phyloP scores from a whole-genome alignment of 371 early-diverging fungal species.

The Syncephalastrum monosporum region DNA sequence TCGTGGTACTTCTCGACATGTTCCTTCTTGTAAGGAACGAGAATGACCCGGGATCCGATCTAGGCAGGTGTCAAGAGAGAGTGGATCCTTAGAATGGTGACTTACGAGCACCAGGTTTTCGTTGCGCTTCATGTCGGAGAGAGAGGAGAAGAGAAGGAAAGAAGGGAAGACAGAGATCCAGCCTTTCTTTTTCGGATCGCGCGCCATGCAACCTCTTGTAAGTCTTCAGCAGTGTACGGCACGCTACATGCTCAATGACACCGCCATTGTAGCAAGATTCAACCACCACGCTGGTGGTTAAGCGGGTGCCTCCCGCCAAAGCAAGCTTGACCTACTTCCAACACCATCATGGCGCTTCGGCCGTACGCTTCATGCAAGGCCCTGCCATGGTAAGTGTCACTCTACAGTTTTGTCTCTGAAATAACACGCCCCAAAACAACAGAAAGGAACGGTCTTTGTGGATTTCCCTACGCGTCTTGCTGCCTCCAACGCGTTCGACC shows the following conservation, averaged over 20 bases:
- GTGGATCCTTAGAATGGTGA: background rate
- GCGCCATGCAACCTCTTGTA: too few species aligned
- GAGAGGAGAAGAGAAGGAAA: too few species aligned
- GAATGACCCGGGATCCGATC: conserved; percentile 64
- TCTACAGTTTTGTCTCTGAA: background rate
- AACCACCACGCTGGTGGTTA: conserved; percentile 34
- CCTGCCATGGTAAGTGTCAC: conserved; percentile 31
- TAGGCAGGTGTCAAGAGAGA: conserved; percentile 16
- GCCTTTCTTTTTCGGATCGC: too few species aligned
- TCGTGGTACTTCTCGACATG: conserved; percentile 89
- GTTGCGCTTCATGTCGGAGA: conserved; percentile 28
- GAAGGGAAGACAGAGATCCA: background rate
- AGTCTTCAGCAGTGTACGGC: too few species aligned
- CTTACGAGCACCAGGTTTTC: conserved; percentile 37
- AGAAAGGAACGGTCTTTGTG: conserved; percentile 53
- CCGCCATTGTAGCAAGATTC: conserved; percentile 14
- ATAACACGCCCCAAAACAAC: background rate
- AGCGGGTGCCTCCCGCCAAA: conserved; percentile 34
- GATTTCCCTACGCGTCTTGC: conserved; percentile 42
- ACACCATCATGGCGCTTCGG: conserved; percentile 26
- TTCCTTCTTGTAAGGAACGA: conserved; percentile 84
- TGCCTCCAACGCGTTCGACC: conserved; percentile 34
- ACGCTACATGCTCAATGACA: too few species aligned
- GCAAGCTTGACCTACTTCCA: conserved; percentile 25
- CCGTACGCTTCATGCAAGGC: conserved; percentile 36